Conservation (phyloP, 257 asterid species). For the Solanum bukasovii region DNA sequence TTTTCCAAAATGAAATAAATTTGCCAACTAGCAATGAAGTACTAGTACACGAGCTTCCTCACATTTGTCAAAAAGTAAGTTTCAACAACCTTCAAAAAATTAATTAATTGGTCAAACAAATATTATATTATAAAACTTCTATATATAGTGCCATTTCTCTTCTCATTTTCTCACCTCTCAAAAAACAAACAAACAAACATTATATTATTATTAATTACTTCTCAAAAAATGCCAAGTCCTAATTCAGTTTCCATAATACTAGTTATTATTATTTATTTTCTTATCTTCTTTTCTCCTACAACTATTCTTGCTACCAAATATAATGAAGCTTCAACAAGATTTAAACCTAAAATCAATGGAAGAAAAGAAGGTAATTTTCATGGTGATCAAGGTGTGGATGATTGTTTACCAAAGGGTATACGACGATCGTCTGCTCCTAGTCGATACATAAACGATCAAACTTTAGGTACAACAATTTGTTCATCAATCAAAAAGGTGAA, state of each 20-base stretch:
- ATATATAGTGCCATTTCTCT: conserved; percentile 6
- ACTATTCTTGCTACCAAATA: neutral
- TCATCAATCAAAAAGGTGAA: conserved; percentile 9
- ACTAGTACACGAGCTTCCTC: conserved; percentile 17
- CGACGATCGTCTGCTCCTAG: conserved; percentile 57
- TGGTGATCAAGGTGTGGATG: conserved; percentile 27
- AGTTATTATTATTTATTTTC: neutral
- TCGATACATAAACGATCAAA: conserved; percentile 39
- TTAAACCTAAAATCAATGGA: conserved; percentile 12
- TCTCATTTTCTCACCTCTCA: neutral
- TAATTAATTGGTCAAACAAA: conserved; percentile 21
- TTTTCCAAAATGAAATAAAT: neutral
- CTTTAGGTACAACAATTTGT: conserved; percentile 25
- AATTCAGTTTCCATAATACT: neutral
- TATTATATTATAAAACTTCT: conserved; percentile 11
- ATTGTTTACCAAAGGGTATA: conserved; percentile 59
- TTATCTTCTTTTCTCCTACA: neutral
- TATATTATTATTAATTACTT: neutral
- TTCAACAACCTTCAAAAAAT: neutral
- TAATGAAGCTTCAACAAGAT: conserved; percentile 7
- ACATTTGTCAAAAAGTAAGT: neutral
- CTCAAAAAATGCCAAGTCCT: neutral
- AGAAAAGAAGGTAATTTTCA: neutral
- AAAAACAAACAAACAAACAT: neutral
- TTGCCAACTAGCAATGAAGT: neutral